A percentile compares a stretch with the other conserved stretches of the same genome.
Conservation (phyloP, 805 yeast species). For the Saccharomycopsis sp. region DNA sequence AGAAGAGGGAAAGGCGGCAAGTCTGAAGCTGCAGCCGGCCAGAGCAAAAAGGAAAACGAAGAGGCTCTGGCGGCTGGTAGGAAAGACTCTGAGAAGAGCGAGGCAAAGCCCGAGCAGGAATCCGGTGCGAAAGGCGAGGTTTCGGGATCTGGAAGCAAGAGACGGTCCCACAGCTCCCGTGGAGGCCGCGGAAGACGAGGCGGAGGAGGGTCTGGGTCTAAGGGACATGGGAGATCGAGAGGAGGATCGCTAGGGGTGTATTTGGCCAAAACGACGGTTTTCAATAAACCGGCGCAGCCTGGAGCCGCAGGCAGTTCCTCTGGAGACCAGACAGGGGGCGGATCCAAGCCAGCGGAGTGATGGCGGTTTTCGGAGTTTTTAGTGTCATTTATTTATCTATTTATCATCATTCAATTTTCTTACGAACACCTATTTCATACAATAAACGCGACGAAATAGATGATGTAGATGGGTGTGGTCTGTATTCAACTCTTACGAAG, state of each 20-base stretch:
- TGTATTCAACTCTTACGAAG: too few relatives aligned
- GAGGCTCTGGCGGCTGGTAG: not conserved
- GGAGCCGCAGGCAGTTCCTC: too few relatives aligned
- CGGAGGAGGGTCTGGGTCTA: conserved; percentile 6
- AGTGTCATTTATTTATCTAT: too few relatives aligned
- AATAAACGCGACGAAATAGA: too few relatives aligned
- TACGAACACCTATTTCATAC: too few relatives aligned
- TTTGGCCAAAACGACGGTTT: conserved; percentile 6
- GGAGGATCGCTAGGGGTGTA: conserved; percentile 3
- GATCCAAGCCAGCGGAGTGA: too few relatives aligned
- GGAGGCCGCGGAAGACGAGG: conserved; percentile 5
- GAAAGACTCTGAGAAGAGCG: too few relatives aligned
- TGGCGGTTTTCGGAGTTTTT: too few relatives aligned
- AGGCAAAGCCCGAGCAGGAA: not conserved
- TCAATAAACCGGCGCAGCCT: not conserved
- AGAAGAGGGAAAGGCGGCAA: conserved; percentile 2
- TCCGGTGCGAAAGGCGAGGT: not conserved
- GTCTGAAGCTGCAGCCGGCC: not conserved
- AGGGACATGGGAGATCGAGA: not conserved
- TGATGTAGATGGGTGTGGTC: too few relatives aligned
- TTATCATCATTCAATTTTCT: too few relatives aligned
- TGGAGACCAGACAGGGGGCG: too few relatives aligned
- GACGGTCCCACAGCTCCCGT: not conserved
- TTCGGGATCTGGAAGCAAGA: not conserved
- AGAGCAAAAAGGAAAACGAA: not conserved